A percentile compares a stretch with the other conserved stretches of the same genome.
Conservation (phyloP, 495 filamentous ascomycete genomes). For the Aspergillus mulundensis region DNA sequence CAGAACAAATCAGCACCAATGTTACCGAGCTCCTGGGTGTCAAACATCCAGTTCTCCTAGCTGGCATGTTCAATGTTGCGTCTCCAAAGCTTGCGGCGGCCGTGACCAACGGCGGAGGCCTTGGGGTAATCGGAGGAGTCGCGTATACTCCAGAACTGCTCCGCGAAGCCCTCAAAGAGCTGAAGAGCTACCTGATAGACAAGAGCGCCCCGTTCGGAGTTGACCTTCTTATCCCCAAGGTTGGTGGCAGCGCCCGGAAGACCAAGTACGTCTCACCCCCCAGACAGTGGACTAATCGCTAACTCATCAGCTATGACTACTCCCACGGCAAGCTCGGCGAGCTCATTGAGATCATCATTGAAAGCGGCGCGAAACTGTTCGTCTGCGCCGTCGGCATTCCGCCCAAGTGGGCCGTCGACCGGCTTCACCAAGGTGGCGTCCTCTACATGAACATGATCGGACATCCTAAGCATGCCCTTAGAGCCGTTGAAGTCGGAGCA, state of each 20-base stretch:
- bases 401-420: conserved; percentile 80
- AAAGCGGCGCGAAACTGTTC: conserved; percentile 84
- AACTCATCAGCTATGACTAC: conserved; percentile 86
- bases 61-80: conserved; percentile 98
- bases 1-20: conserved; percentile 81
- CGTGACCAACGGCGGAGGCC: conserved; percentile 92
- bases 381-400: conserved; percentile 95
- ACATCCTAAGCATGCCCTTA: conserved; percentile 96
- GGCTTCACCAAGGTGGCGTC: conserved; percentile 78
- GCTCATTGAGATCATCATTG: conserved; percentile 86
- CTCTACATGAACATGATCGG: conserved; percentile 99
- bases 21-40: conserved; percentile 93
- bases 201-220: conserved; percentile 97
- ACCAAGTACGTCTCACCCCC: conserved; percentile 66
- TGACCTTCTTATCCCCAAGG: conserved; percentile 88
- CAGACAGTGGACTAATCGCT: neutral
- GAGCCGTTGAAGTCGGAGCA: conserved; percentile 81
- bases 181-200: conserved; percentile 83
- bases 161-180: conserved; percentile 84
- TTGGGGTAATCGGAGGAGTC: conserved; percentile 94
- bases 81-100: conserved; percentile 95
- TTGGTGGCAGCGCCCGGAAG: conserved; percentile 87
- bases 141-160: conserved; percentile 97
- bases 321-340: conserved; percentile 96
- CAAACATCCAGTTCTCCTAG: conserved; percentile 90